Base-by-base conservation (phyloP, 257 asterid genomes). In the Nicotiana noctiflora region DNA sequence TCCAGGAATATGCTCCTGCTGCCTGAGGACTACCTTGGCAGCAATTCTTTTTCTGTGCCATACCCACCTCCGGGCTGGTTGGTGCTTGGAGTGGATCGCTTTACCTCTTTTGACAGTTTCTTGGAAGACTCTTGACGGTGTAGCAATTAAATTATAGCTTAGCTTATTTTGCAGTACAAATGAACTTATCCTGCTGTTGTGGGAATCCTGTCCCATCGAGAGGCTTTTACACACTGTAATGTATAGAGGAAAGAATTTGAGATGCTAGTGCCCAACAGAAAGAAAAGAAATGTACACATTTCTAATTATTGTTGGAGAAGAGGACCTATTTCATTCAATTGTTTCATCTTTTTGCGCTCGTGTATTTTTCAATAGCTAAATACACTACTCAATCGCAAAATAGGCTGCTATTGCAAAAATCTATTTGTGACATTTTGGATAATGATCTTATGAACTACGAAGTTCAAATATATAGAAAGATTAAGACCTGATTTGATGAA, bases 1-100 rank as follows among this genome's bases (percentile, higher is more conserved):
- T 96, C 57, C 89, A 91, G 83, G 99, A 94, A 68, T 88, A 90
- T 51, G 93, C 99, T 44, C 99, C 99, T 77, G 82, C 90, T 79
- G 81, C 80, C 57, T 92, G 90, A 93, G 89, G 89, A 60, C 64
- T 49, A 81, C 31, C 51, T 21, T 49, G 59, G 70, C 14, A 29
- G 81, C 63, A 83, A 53, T 79, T 57, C 72, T 74, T 12, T 83
- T 88, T 89, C 86, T 90, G 95, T 88, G 88, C 77, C 65, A 61
- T 83, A 85, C 21, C 77, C 37, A 44, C 59, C 78, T 31, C 14
- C 56, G 60, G 31, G 40, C 55, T 17, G 51, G 51, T 67, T 14
- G n/a, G 23, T 27, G 79, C 83, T 79, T 79, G 74, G 81, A 66
- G 49, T 46, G 61, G 44, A 49, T 74, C 61, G 15, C 77, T 46